phyloP scores from a whole-genome alignment of 495 filamentous ascomycete species.

The Talaromyces proteolyticus region DNA sequence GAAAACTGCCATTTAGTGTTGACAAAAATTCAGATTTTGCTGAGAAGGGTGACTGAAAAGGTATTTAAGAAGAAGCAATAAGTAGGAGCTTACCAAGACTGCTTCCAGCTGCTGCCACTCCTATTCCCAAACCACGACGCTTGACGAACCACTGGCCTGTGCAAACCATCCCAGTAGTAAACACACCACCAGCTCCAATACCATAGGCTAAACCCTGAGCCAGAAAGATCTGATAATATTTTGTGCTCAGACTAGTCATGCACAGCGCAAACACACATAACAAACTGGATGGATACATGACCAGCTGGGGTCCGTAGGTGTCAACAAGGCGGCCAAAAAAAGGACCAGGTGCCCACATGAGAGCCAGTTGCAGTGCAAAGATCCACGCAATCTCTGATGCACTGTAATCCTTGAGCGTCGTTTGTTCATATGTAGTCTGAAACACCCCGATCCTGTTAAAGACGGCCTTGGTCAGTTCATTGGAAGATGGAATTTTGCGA shows the following conservation, averaged over 20 bases:
- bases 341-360: slow-evolving; percentile 24
- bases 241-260: slow-evolving; percentile 22
- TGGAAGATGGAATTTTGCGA: slow-evolving; percentile 9
- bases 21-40: no score
- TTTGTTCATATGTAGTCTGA: slow-evolving; percentile 20
- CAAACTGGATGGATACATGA: slow-evolving; percentile 17
- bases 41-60: no score
- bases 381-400: slow-evolving; percentile 29
- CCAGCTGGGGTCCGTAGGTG: slow-evolving; percentile 17
- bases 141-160: slow-evolving; percentile 44
- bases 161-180: slow-evolving; percentile 18
- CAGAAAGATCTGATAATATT: slow-evolving; percentile 27
- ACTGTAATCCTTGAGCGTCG: slow-evolving; percentile 13
- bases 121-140: slow-evolving; percentile 23
- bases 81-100: no score
- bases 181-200: slow-evolving; percentile 25
- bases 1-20: no score
- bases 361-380: slow-evolving; percentile 22
- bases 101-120: slow-evolving; percentile 21
- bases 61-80: no score
- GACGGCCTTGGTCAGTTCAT: no score
- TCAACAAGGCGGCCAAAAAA: slow-evolving; percentile 26
- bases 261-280: slow-evolving; percentile 21
- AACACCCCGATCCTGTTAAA: slow-evolving; percentile 20
- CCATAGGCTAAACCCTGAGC: slow-evolving; percentile 30